Base-by-base conservation (phyloP, 345 rosid genomes). In the Isatis tinctoria region DNA sequence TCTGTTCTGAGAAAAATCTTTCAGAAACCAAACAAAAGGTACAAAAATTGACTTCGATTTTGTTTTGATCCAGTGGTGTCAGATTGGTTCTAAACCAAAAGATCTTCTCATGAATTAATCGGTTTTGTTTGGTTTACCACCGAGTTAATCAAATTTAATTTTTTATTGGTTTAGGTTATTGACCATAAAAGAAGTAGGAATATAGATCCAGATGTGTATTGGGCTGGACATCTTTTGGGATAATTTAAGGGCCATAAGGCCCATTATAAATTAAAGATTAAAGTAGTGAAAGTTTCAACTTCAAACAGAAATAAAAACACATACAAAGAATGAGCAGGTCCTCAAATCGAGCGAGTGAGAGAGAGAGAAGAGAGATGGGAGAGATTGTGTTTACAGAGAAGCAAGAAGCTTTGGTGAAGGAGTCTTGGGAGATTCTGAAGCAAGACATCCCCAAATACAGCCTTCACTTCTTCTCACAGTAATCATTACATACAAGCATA, bases 341-440 rank as follows among this genome's bases (percentile, higher is more conserved):
- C 53, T 65, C 47, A 49, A 16, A 60, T 9, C 37, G 54, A 12
- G 44, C 11, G 24, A 16, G 60, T 26, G 74, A 57, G 41, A 72
- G 37, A 40, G 44, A 39, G 43, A 56, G 33, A 18, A 54, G 43
- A 73, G 71, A 77, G 58, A 84, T 83, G 88, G 85, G 67, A 67
- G 74, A 81, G 43, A 76, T 81, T 80, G 81, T 10, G 41, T 79
- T 85, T 16, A 84, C 78, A 4, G 96, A 82, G 81, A 79, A 85
- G 74, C 87, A 85, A 69, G 91, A 88, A 79, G 83, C 78, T 41
- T 59, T 88, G 73, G 90, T 88, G 72, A 83, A 85, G 77, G 86
- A 87, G 66, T 84, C 88, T 35, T 90, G 93, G 96, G 83, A 80
- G 79, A 65, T 81, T 51, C 62, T 87, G 65, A 84, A 85, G 82